Percentiles rank a stretch among this genome's conserved stretches.
These are phyloP conservation scores for Epichloe uncinata DNA, from an alignment of 2,329 filamentous ascomycete genomes.

Conservation along the genomic window DNA sequence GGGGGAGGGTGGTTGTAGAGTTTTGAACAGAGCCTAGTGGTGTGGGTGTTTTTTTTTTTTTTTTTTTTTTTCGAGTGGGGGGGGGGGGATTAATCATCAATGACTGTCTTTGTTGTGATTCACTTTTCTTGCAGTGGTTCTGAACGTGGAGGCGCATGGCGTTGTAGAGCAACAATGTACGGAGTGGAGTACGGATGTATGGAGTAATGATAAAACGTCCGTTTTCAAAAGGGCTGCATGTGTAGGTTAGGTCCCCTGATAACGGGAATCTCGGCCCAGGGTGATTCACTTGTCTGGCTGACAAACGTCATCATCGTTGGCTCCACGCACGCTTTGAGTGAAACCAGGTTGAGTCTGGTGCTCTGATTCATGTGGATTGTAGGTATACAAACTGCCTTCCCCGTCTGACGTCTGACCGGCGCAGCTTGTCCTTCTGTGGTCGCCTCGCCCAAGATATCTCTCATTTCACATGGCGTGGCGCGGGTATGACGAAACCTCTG, in stretches of 20 bases:
- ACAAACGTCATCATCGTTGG: constrained; percentile 6
- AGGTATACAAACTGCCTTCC: background rate
- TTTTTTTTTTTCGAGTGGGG: background rate
- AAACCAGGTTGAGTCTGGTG: no score
- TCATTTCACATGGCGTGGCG: background rate
- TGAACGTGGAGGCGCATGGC: background rate
- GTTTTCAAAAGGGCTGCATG: background rate
- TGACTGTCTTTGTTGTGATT: background rate
- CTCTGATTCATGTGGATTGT: no score
- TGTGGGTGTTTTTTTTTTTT: no score
- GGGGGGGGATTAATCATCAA: background rate
- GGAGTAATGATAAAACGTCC: background rate
- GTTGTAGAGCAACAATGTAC: background rate
- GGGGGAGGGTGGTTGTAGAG: no score
- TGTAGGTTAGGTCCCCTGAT: background rate
- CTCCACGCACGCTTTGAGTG: background rate
- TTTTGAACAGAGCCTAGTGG: no score
- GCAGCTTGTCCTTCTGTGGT: background rate
- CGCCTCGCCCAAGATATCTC: background rate
- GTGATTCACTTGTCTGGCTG: constrained; percentile 1
- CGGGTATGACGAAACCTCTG: background rate
- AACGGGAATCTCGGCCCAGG: background rate
- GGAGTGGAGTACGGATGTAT: no score
- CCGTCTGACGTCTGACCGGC: background rate
- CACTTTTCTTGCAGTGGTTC: background rate